phyloP scores from a whole-genome alignment of 495 filamentous ascomycete species.

The Xanthoparmelia taractica region DNA sequence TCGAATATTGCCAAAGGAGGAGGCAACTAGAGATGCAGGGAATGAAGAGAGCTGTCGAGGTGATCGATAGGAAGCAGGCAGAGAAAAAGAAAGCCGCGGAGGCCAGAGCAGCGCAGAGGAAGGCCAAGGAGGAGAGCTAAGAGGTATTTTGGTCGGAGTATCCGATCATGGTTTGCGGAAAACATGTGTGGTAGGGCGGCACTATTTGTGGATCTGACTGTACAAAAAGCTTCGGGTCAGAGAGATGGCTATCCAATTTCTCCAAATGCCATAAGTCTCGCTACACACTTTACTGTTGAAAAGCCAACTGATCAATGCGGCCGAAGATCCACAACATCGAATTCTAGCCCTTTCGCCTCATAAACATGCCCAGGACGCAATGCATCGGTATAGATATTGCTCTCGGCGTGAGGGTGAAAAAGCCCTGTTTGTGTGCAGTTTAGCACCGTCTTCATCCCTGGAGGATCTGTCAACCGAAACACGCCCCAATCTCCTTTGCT shows the following conservation, averaged over 20 bases:
- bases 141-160: background rate
- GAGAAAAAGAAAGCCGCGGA: slow-evolving; percentile 52
- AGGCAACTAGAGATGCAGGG: slow-evolving; percentile 64
- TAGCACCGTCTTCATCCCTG: slow-evolving; percentile 71
- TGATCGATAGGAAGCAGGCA: slow-evolving; percentile 65
- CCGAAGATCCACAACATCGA: slow-evolving; percentile 72
- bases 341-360: slow-evolving; percentile 64
- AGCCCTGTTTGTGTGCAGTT: slow-evolving; percentile 65
- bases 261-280: background rate
- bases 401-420: slow-evolving; percentile 73
- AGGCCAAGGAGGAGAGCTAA: slow-evolving; percentile 33
- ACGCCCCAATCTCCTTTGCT: slow-evolving; percentile 74
- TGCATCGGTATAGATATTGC: slow-evolving; percentile 78
- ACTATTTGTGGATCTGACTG: background rate
- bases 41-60: slow-evolving; percentile 70
- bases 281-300: background rate
- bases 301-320: slow-evolving; percentile 25
- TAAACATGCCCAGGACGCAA: slow-evolving; percentile 77
- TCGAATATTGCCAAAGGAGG: slow-evolving; percentile 72
- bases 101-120: slow-evolving; percentile 49
- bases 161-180: background rate
- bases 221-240: background rate
- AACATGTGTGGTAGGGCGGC: background rate
- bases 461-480: slow-evolving; percentile 88
- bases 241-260: background rate